phyloP scores from a whole-genome alignment of 192 early-diverging fungal genomes.

The Ambispora gerdemannii region DNA sequence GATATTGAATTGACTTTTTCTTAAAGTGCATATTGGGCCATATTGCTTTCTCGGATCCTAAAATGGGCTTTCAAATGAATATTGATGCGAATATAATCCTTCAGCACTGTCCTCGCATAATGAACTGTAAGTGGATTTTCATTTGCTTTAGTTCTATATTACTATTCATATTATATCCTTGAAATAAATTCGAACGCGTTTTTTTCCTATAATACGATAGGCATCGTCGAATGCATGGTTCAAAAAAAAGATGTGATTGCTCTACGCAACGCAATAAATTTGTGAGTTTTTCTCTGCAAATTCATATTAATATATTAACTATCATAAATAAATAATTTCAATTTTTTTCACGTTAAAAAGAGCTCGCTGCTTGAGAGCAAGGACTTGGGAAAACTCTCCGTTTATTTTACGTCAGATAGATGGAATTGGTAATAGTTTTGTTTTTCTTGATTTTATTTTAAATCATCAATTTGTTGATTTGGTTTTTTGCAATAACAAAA shows the following conservation, averaged over 20 bases:
- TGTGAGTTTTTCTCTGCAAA: constrained; percentile 34
- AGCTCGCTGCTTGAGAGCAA: constrained; percentile 37
- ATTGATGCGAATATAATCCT: constrained; percentile 30
- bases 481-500: neutral
- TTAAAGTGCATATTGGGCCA: constrained; percentile 33
- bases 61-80: constrained; percentile 22
- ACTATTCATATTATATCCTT: neutral
- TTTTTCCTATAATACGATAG: too few species aligned
- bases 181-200: too few species aligned
- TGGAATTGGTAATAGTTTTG: constrained; percentile 42
- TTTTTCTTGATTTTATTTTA: neutral
- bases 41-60: constrained; percentile 32
- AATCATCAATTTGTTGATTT: neutral
- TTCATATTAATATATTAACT: too few species aligned
- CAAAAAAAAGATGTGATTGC: constrained; percentile 18
- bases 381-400: constrained; percentile 52
- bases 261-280: constrained; percentile 28
- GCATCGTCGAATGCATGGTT: constrained; percentile 36
- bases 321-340: too few species aligned
- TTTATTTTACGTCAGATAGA: constrained; percentile 55
- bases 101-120: constrained; percentile 31
- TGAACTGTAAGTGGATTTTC: constrained; percentile 26
- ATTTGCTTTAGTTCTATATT: neutral
- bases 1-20: too few species aligned
- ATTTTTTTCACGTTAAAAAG: neutral